A percentile compares a stretch with the other conserved stretches of the same genome.
phyloP scores from a whole-genome alignment of 2,329 filamentous ascomycete species.

The Trichoderma pleuroti region DNA sequence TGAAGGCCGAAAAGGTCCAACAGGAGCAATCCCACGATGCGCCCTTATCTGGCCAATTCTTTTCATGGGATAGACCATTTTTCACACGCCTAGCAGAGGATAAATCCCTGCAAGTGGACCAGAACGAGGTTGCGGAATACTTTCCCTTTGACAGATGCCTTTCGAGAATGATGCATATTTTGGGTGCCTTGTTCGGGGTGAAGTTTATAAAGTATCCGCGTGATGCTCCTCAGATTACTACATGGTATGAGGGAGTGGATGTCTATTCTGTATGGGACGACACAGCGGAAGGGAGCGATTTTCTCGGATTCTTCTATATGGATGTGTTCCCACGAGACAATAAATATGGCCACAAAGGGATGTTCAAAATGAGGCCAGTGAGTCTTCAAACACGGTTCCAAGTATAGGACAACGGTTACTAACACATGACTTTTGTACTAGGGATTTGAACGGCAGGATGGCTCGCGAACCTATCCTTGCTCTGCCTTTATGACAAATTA shows the following conservation, averaged over 20 bases:
- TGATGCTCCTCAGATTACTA: constrained; percentile 59
- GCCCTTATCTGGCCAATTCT: constrained; percentile 38
- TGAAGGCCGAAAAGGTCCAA: constrained; percentile 1
- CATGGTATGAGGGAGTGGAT: constrained; percentile 72
- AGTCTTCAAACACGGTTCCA: not conserved
- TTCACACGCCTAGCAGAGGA: constrained; percentile 73
- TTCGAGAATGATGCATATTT: constrained; percentile 68
- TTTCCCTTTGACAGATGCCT: constrained; percentile 68
- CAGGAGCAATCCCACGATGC: not conserved
- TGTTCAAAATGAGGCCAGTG: constrained; percentile 63
- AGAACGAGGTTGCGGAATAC: constrained; percentile 71
- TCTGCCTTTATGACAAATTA: constrained; percentile 76
- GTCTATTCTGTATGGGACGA: constrained; percentile 75
- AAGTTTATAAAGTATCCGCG: constrained; percentile 43
- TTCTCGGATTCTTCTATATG: constrained; percentile 73
- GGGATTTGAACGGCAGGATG: constrained; percentile 59
- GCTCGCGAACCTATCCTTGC: constrained; percentile 66
- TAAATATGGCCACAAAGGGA: constrained; percentile 77
- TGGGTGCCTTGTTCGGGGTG: constrained; percentile 70
- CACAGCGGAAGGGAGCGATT: constrained; percentile 59
- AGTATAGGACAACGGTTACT: not conserved
- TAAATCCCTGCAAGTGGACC: constrained; percentile 68
- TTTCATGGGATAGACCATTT: constrained; percentile 72
- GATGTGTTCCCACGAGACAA: constrained; percentile 69
- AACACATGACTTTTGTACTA: constrained; percentile 26